A percentile compares a stretch with the other conserved stretches of the same genome.
phyloP scores from a whole-genome alignment of 495 filamentous ascomycete species.

The Neurospora sp. region DNA sequence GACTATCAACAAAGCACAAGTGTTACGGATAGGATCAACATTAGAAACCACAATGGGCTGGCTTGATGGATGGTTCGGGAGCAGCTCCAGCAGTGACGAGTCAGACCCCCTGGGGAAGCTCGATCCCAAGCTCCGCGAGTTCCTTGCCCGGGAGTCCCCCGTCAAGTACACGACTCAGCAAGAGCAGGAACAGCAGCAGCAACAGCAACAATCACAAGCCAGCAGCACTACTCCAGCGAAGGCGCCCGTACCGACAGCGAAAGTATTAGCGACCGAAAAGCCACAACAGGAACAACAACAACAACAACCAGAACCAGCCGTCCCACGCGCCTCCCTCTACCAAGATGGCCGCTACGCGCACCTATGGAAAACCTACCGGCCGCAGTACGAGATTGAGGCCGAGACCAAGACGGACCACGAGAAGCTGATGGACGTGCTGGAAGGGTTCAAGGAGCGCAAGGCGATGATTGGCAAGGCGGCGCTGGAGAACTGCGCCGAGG shows the following conservation, averaged over 20 bases:
- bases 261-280: not conserved
- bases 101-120: slow-evolving; percentile 71
- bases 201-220: slow-evolving; percentile 6
- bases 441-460: slow-evolving; percentile 73
- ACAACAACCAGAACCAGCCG: not conserved
- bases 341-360: slow-evolving; percentile 84
- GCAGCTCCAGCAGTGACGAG: slow-evolving; percentile 15
- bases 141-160: slow-evolving; percentile 73
- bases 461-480: slow-evolving; percentile 68
- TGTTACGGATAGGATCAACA: not conserved
- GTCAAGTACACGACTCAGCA: slow-evolving; percentile 49
- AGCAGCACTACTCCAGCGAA: not conserved
- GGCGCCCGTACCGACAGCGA: not conserved
- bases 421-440: slow-evolving; percentile 63
- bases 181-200: not conserved
- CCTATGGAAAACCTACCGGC: slow-evolving; percentile 81
- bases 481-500: slow-evolving; percentile 84
- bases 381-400: slow-evolving; percentile 51
- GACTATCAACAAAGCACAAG: not conserved
- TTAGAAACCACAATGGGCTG: slow-evolving; percentile 49
- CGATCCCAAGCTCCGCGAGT: slow-evolving; percentile 74
- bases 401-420: slow-evolving; percentile 59
- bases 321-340: slow-evolving; percentile 36
- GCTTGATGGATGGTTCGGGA: slow-evolving; percentile 43
- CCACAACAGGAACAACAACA: not conserved